These are phyloP conservation scores for Haplosporangium sp. DNA, from an alignment of 371 early-diverging fungal species.

Conservation along the genomic window DNA sequence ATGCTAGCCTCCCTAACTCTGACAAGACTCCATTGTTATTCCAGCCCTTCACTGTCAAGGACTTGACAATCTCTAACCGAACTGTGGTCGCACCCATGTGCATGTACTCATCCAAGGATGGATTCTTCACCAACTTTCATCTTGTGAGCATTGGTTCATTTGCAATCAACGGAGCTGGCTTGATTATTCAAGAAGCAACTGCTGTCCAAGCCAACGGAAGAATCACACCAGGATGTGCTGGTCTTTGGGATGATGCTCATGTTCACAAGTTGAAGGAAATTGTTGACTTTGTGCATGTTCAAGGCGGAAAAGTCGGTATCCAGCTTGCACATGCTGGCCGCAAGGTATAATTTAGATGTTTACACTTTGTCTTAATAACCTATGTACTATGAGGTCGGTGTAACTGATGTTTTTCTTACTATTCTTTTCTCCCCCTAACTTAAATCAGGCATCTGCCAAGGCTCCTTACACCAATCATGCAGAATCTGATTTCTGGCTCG, in stretches of 20 bases:
- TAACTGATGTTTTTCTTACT: too few species aligned
- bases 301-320: slow-evolving; percentile 73
- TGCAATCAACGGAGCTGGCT: slow-evolving; percentile 82
- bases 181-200: slow-evolving; percentile 85
- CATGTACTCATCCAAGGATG: slow-evolving; percentile 73
- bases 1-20: slow-evolving; percentile 26
- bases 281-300: slow-evolving; percentile 74
- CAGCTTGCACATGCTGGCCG: slow-evolving; percentile 91
- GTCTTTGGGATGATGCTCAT: slow-evolving; percentile 89
- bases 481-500: slow-evolving; percentile 82
- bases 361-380: neutral
- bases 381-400: too few species aligned
- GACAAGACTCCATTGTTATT: slow-evolving; percentile 64
- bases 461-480: slow-evolving; percentile 54
- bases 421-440: slow-evolving; percentile 13
- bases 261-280: slow-evolving; percentile 71
- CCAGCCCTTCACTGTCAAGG: slow-evolving; percentile 73
- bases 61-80: slow-evolving; percentile 78
- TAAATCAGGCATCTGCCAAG: slow-evolving; percentile 66
- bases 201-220: slow-evolving; percentile 83
- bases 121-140: slow-evolving; percentile 72
- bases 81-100: slow-evolving; percentile 87
- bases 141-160: slow-evolving; percentile 76
- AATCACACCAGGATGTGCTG: slow-evolving; percentile 81
- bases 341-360: slow-evolving; percentile 57